Base-by-base conservation (phyloP, 2,329 filamentous ascomycete species). In the Akanthomyces muscarius region DNA sequence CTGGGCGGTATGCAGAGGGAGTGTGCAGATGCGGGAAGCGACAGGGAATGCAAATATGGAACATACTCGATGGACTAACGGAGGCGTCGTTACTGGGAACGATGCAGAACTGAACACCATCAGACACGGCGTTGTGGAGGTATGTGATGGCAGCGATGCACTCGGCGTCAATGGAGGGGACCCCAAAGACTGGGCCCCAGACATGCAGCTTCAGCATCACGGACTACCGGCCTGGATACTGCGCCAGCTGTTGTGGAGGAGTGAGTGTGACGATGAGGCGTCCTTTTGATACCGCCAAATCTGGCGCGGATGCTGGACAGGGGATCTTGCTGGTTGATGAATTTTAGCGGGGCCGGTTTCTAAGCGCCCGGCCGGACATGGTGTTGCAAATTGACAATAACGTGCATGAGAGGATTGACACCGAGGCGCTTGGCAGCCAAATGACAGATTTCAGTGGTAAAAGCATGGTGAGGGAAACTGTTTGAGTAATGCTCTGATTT, bases 101-200 rank as follows among this genome's bases (percentile, higher is more conserved):
- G 66, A 96, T 78, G 66, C 83, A 81, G 89, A 90, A 96, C 52
- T 73, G 72, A 68, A 84, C 77, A 5, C 14, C 18, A 54, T 80
- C 76, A 63, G 84, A 82, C 28, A 91, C 78, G 63, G 82, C 83
- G 69, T 86, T 80, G 65, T 86, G 83, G 63, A 96, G 81, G 73
- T 93, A 93, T 60, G 90, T 86, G 68, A 97, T 86, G 50, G 89
- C 83, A 33, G 93, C 93, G 65, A 96, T 85, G 73, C 93, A 98
- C 79, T 96, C 91, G 52, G 94, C 82, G 71, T 98, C 93, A 70
- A 98, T 89, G 50, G 95, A 98, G 16, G 94, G 89, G 51, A 97
- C 85, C 47, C 87, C 88, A 74, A 97, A 96, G 47, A 91, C 93
- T 61, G 92, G 88, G 56, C 93, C 93, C 89, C 93, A 96, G 71